phyloP scores from a whole-genome alignment of 495 filamentous ascomycete genomes.

The Aspergillus incahuasiensis region DNA sequence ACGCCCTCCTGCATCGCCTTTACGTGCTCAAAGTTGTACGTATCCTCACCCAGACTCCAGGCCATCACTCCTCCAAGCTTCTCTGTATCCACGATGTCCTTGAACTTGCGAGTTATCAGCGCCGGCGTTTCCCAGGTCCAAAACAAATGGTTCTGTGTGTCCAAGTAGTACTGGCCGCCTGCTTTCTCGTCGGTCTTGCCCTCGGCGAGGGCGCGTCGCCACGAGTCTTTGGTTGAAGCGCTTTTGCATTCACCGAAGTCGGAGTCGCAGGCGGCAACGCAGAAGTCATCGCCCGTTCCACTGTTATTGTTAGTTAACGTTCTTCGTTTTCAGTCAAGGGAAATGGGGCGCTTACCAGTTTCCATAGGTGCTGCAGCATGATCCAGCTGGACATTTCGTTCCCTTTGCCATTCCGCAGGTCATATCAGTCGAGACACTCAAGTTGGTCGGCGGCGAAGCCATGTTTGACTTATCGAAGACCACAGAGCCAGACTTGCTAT shows the following conservation, averaged over 20 bases:
- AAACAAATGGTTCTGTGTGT: conserved; percentile 54
- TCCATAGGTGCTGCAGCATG: conserved; percentile 36
- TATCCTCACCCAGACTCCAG: conserved; percentile 72
- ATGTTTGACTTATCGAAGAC: conserved; percentile 48
- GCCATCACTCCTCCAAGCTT: conserved; percentile 66
- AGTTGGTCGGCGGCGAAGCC: conserved; percentile 45
- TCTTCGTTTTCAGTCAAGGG: not conserved
- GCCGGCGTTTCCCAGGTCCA: conserved; percentile 72
- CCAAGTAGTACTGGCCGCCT: conserved; percentile 69
- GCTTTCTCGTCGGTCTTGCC: conserved; percentile 53
- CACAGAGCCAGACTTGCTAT: conserved; percentile 57
- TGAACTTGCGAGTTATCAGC: conserved; percentile 60
- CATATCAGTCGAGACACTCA: conserved; percentile 38
- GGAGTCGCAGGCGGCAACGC: conserved; percentile 34
- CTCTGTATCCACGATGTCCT: conserved; percentile 51
- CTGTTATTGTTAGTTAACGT: not conserved
- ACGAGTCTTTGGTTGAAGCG: conserved; percentile 33
- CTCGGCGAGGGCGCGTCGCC: conserved; percentile 46
- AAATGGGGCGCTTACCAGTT: conserved; percentile 33
- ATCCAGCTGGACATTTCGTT: conserved; percentile 30
- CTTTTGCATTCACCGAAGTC: conserved; percentile 44
- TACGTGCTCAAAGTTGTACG: conserved; percentile 53
- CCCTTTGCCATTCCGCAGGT: conserved; percentile 28
- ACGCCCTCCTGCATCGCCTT: conserved; percentile 50
- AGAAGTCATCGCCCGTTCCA: conserved; percentile 35